These are phyloP conservation scores for Cladophialophora immunda DNA, from an alignment of 2,329 filamentous ascomycete genomes.

Conservation along the genomic window DNA sequence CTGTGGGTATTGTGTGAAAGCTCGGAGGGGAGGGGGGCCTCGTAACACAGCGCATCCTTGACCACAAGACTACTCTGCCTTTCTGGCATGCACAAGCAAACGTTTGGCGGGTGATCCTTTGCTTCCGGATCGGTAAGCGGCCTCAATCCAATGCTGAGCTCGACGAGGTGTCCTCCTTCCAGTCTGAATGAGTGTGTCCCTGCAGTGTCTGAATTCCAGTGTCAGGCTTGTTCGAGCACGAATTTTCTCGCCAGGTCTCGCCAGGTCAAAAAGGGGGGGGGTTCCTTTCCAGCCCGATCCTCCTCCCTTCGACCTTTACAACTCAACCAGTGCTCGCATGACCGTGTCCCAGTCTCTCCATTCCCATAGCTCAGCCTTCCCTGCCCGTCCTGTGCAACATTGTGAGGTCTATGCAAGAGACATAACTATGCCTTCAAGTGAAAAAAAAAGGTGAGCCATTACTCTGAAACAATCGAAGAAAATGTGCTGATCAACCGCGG, in stretches of 20 bases:
- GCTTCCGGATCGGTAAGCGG: background rate
- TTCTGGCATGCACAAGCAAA: background rate
- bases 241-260: background rate
- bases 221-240: background rate
- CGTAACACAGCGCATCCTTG: background rate
- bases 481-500: constrained; percentile 27
- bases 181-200: background rate
- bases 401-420: constrained; percentile 36
- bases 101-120: background rate
- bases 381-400: constrained; percentile 15
- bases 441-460: constrained; percentile 20
- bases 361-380: background rate
- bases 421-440: constrained; percentile 22
- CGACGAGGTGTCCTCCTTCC: background rate
- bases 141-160: background rate
- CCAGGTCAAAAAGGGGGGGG: background rate
- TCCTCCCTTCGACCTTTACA: background rate
- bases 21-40: background rate
- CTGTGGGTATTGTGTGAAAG: background rate
- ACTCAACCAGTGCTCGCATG: background rate
- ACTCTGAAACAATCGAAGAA: constrained; percentile 20
- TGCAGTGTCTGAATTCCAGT: background rate
- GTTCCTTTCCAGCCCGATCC: background rate
- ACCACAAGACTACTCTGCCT: background rate
- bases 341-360: constrained; percentile 3